These are phyloP conservation scores for Coniochaeta sp. DNA, from an alignment of 2,329 filamentous ascomycete species.

Conservation along the genomic window DNA sequence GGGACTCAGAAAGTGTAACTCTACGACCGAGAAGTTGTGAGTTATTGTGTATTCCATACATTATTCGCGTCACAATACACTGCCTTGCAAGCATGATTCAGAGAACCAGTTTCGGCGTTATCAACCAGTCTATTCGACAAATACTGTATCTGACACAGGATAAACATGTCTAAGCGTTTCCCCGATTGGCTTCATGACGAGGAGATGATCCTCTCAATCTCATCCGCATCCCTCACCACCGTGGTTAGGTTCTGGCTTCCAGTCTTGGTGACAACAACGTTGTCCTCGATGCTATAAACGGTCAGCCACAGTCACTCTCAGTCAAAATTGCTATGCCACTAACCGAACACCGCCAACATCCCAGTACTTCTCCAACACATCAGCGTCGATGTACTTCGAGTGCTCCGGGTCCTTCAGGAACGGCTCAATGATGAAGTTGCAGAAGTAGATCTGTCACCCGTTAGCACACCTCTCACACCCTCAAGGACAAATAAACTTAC, in stretches of 20 bases:
- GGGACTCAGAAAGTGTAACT: no score
- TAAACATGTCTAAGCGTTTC: not conserved
- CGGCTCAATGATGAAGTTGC: constrained; percentile 77
- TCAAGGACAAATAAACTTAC: constrained; percentile 36
- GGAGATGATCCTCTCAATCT: constrained; percentile 48
- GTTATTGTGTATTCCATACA: no score
- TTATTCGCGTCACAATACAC: no score
- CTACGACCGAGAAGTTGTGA: no score
- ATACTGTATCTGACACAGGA: not conserved
- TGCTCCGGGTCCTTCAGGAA: constrained; percentile 68
- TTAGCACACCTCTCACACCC: constrained; percentile 1
- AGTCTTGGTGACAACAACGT: constrained; percentile 56
- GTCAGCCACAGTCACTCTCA: no score
- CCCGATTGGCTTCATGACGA: not conserved
- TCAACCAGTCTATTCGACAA: no score
- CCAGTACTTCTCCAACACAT: constrained; percentile 73
- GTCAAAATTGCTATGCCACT: constrained; percentile 3
- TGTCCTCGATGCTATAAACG: constrained; percentile 47
- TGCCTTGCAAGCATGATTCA: no score
- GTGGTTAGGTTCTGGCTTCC: constrained; percentile 60
- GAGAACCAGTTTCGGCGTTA: no score
- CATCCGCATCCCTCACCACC: constrained; percentile 53
- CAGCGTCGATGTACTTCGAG: constrained; percentile 67
- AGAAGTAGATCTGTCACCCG: constrained; percentile 68
- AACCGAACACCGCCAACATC: constrained; percentile 68